Base-by-base conservation (phyloP, 2,329 filamentous ascomycete genomes). In the Verticillium isaacii region DNA sequence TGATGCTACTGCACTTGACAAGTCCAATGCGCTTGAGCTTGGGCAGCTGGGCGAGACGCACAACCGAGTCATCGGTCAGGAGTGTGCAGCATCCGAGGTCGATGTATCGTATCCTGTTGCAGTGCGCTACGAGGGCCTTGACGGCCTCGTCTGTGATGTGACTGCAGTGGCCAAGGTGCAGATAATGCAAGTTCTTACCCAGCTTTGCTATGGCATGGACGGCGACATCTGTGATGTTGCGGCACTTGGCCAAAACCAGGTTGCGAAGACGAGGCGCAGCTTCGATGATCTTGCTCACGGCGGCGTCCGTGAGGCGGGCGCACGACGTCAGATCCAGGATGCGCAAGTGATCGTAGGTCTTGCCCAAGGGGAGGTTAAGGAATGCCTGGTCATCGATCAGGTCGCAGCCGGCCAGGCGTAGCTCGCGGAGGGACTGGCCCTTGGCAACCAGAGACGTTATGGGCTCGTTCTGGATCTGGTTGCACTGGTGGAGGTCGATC, bases 21-120 rank as follows among this genome's bases (percentile, higher is more conserved):
- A 99, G 78, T 1, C 95, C 95, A 64, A 99, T 97, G 41, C 95
- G 85, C 79, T 97, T 93, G 60, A 99, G 80, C 75, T 99, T 99
- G 3, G 95, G 95, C 6, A 99, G 83, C 15, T 86, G 86, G 5
- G 95, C 93, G 41, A 99, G 81, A 66, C 92, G 89, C 65, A 85
- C 89, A 17, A 99, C 90, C 25, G 93, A 97, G 12, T 84, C 82
- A 69, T 99, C 95, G 0, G 95, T 98, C 64, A 99, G 80, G 68
- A 92, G 89, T 15, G 85, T 86, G 75, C 95, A 99, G 78, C 95
- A 98, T n/a, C 95, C 95, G 54, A 99, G 80, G 72, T 99, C 95
- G 66, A 99, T 99, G 73, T 99, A 99, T 61, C 95, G 86, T 67
- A 99, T 98, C 29, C 95, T 87, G 70, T 94, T 98, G 80, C 95